These are phyloP conservation scores for Ballota nigra DNA, from an alignment of 257 asterid species.

Conservation along the genomic window DNA sequence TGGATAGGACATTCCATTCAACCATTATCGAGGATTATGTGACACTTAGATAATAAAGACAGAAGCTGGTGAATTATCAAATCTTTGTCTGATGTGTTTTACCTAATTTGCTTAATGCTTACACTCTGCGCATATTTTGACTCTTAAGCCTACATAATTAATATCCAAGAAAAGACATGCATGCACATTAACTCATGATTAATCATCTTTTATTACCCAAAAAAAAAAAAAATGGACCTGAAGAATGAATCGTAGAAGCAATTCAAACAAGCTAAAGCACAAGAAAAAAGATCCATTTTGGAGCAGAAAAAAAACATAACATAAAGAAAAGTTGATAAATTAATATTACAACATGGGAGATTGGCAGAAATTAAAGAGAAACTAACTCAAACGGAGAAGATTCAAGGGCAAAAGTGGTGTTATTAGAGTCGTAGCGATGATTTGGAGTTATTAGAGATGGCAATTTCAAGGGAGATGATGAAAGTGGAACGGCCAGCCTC, in stretches of 20 bases:
- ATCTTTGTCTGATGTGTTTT: constrained; percentile 19
- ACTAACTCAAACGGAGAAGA: background rate
- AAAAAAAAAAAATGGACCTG: background rate
- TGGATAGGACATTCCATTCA: background rate
- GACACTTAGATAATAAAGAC: background rate
- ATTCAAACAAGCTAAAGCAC: background rate
- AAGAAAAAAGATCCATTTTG: background rate
- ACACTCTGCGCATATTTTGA: background rate
- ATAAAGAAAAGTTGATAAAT: background rate
- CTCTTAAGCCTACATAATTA: background rate
- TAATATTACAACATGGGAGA: constrained; percentile 6
- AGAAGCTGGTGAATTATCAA: constrained; percentile 6
- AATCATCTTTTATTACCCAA: background rate
- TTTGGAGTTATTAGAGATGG: constrained; percentile 47
- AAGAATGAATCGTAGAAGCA: background rate
- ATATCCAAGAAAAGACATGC: background rate
- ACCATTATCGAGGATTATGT: background rate
- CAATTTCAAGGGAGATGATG: constrained; percentile 74
- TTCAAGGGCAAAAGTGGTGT: background rate
- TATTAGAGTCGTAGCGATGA: background rate
- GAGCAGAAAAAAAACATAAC: background rate
- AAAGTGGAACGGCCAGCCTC: constrained; percentile 84
- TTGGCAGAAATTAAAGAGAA: background rate
- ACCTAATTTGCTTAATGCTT: constrained; percentile 22
- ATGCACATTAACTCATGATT: background rate